These are phyloP conservation scores for Talaromyces sp. DNA, from an alignment of 2,329 filamentous ascomycete species.

Conservation along the genomic window DNA sequence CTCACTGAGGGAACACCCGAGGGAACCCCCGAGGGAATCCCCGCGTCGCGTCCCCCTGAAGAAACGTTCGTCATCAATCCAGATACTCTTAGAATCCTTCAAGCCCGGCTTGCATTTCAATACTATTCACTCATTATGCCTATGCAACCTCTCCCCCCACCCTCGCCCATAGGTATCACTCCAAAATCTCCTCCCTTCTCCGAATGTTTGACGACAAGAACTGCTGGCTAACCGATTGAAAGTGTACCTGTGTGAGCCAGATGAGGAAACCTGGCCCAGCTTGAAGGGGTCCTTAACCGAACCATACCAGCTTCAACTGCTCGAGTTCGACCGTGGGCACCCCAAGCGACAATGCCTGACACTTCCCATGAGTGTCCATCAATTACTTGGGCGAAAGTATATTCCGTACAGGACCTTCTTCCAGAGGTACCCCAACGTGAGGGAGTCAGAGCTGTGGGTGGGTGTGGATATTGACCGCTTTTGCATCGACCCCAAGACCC, in stretches of 20 bases:
- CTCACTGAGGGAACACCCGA: too few relatives aligned
- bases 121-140: too few relatives aligned
- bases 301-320: neutral
- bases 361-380: neutral
- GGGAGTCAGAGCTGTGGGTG: neutral
- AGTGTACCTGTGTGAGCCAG: neutral
- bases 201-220: neutral
- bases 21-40: too few relatives aligned
- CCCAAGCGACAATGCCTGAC: neutral
- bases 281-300: neutral
- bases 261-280: neutral
- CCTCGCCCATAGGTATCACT: too few relatives aligned
- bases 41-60: too few relatives aligned
- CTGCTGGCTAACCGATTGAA: neutral
- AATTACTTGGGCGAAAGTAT: neutral
- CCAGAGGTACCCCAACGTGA: neutral
- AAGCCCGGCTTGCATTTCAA: too few relatives aligned
- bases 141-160: too few relatives aligned
- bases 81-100: too few relatives aligned
- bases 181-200: too few relatives aligned
- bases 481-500: neutral
- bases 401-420: neutral
- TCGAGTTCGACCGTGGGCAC: neutral
- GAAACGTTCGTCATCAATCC: too few relatives aligned
- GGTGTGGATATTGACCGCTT: slow-evolving; percentile 1